Percentiles rank a stretch among this genome's conserved stretches.
phyloP scores from a whole-genome alignment of 2,329 filamentous ascomycete genomes.

The Graphium sp. region DNA sequence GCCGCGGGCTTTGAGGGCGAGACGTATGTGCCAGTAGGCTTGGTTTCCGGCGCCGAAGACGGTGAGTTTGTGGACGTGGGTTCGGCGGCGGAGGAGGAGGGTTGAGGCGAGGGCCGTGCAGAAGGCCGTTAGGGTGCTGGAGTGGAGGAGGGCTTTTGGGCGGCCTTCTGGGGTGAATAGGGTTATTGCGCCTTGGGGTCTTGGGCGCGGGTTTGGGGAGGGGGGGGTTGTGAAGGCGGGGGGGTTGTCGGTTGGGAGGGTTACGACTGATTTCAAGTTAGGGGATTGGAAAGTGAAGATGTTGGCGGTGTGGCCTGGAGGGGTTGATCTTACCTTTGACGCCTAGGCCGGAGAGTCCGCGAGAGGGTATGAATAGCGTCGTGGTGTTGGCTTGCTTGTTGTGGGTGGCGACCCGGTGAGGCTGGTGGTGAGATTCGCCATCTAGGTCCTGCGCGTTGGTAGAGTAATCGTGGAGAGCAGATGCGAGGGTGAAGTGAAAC shows the following conservation, averaged over 20 bases:
- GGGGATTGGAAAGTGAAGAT: background rate
- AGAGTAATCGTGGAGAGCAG: constrained; percentile 44
- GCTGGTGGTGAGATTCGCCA: constrained; percentile 33
- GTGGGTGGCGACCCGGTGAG: constrained; percentile 29
- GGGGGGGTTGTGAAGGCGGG: constrained; percentile 9
- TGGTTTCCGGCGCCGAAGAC: constrained; percentile 83
- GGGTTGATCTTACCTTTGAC: constrained; percentile 38
- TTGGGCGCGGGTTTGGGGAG: constrained; percentile 16
- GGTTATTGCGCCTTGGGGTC: constrained; percentile 50
- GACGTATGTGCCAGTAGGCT: constrained; percentile 85
- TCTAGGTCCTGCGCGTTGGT: constrained; percentile 28
- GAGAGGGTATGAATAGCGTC: constrained; percentile 61
- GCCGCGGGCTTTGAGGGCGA: constrained; percentile 60
- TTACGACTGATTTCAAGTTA: constrained; percentile 34
- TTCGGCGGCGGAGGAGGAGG: constrained; percentile 47
- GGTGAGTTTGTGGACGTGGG: constrained; percentile 55
- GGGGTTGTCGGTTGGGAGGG: constrained; percentile 28
- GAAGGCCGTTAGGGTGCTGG: constrained; percentile 62
- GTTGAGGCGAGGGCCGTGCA: constrained; percentile 60
- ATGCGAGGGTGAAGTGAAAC: constrained; percentile 29
- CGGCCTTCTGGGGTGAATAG: constrained; percentile 46
- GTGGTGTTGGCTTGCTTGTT: constrained; percentile 32
- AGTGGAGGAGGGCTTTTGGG: constrained; percentile 53
- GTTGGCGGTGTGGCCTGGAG: background rate
- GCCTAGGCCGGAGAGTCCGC: constrained; percentile 43